Percentiles rank a stretch among this genome's conserved stretches.
phyloP scores from a whole-genome alignment of 2,329 filamentous ascomycete species.

The Claviceps sp. region DNA sequence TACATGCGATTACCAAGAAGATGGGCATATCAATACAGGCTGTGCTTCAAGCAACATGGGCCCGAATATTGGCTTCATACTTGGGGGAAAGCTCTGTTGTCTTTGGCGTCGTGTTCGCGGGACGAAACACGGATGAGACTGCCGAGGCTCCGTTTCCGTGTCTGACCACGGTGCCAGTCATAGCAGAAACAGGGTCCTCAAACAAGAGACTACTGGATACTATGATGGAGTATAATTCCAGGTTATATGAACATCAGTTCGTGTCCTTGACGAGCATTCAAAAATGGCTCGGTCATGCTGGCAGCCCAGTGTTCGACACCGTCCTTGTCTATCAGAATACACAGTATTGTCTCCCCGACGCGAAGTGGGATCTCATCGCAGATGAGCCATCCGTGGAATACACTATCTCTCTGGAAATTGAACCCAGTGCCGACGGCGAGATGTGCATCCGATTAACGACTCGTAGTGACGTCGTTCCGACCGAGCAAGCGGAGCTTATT shows the following conservation, averaged over 20 bases:
- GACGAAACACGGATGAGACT: conserved; percentile 49
- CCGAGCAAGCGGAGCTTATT: conserved; percentile 52
- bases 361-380: conserved; percentile 45
- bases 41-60: conserved; percentile 66
- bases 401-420: conserved; percentile 66
- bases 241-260: conserved; percentile 56
- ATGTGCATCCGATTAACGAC: conserved; percentile 56
- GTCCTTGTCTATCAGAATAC: conserved; percentile 70
- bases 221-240: conserved; percentile 53
- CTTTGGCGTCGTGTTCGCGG: conserved; percentile 72
- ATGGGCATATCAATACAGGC: conserved; percentile 63
- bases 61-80: conserved; percentile 60
- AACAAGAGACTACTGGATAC: conserved; percentile 44
- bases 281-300: conserved; percentile 51
- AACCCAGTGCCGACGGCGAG: conserved; percentile 33
- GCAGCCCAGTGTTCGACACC: conserved; percentile 65
- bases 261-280: conserved; percentile 60
- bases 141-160: conserved; percentile 58
- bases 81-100: conserved; percentile 60
- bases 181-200: conserved; percentile 39
- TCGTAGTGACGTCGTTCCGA: conserved; percentile 49
- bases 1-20: conserved; percentile 43
- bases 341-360: conserved; percentile 13
- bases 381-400: conserved; percentile 67
- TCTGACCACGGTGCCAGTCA: conserved; percentile 66